Conservation (phyloP, 176 grass and related monocot genomes). For the Carex kokanica region DNA sequence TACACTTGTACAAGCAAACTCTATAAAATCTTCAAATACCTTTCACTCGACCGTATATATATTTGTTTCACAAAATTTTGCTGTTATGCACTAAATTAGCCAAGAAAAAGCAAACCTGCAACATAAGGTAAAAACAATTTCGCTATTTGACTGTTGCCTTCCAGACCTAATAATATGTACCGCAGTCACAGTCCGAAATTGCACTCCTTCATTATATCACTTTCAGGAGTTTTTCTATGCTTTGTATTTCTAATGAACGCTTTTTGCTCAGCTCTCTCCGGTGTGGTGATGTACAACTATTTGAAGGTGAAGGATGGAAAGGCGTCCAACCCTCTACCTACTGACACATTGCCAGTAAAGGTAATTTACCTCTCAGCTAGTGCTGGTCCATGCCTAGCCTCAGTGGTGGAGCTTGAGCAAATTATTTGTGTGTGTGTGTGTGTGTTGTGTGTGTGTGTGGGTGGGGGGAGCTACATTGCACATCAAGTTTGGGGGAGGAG, state of each 20-base stretch:
- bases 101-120: not conserved
- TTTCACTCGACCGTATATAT: not conserved
- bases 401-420: too few species aligned
- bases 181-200: not conserved
- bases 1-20: not conserved
- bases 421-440: too few species aligned
- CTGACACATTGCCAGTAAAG: conserved; percentile 58
- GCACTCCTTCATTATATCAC: not conserved
- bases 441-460: too few species aligned
- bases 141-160: not conserved
- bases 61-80: not conserved
- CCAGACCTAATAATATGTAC: not conserved
- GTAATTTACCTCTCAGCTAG: conserved; percentile 45
- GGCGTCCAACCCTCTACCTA: conserved; percentile 54
- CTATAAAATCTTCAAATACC: not conserved
- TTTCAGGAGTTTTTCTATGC: not conserved
- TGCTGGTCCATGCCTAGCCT: not conserved
- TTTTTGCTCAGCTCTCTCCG: conserved; percentile 64
- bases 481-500: too few species aligned
- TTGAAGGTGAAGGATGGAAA: conserved; percentile 94
- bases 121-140: not conserved
- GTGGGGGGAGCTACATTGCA: too few species aligned
- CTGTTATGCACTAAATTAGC: not conserved
- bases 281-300: conserved; percentile 98
- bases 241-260: conserved; percentile 22